phyloP scores from a whole-genome alignment of 768 basidiomycete species.

The Boletus insuetus region DNA sequence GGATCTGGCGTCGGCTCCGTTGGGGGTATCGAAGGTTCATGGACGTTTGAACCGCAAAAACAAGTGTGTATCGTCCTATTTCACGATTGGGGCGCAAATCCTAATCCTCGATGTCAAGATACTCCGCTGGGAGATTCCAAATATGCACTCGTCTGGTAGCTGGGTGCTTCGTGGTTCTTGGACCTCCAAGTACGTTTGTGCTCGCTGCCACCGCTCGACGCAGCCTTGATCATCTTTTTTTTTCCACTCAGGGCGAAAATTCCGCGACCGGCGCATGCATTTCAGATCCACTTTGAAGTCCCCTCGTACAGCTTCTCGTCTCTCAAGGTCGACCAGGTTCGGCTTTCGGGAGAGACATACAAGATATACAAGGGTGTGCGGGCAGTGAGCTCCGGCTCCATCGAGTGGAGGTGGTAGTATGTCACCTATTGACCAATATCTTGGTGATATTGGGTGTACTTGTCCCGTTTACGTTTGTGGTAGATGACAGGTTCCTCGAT shows the following conservation, averaged over 20 bases:
- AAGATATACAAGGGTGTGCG: conserved; percentile 93
- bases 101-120: conserved; percentile 39
- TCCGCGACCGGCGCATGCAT: conserved; percentile 69
- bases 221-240: conserved; percentile 7
- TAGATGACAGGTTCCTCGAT: background rate
- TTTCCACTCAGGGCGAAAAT: conserved; percentile 32
- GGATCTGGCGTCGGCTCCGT: conserved; percentile 44
- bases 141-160: conserved; percentile 60
- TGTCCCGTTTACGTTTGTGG: background rate
- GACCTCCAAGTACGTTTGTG: conserved; percentile 52
- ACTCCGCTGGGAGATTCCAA: conserved; percentile 77
- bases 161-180: conserved; percentile 81
- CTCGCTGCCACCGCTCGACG: background rate
- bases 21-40: conserved; percentile 54
- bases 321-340: conserved; percentile 83
- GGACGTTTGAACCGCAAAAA: conserved; percentile 74
- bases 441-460: background rate
- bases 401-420: conserved; percentile 35
- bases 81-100: background rate
- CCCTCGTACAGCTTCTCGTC: conserved; percentile 71
- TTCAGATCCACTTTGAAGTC: conserved; percentile 71
- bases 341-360: conserved; percentile 73
- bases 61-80: conserved; percentile 39
- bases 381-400: conserved; percentile 39
- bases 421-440: background rate